Evolutionary conservation across 1,284 basidiomycete species (phyloP), one percentile per base, ranked within the genome.

Genomic region (Cryptococcus sp.): DNA sequence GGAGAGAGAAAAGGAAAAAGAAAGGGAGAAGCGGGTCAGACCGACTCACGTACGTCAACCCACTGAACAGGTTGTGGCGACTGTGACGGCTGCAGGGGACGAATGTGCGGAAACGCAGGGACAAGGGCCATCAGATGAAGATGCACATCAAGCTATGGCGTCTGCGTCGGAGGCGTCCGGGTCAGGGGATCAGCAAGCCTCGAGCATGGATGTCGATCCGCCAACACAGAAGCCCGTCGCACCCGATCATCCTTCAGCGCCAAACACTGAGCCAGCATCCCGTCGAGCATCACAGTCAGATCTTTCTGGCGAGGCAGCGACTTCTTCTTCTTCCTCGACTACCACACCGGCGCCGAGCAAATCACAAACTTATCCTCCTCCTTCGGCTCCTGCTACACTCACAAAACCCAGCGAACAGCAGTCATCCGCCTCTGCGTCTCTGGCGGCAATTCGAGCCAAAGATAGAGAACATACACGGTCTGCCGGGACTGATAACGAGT

Each of bases 181-280:
- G 23, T n/a, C 23, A 17, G 34, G 16, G 17, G 47, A 38, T 5
- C 3, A 34, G 47, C 19, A 38, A 5, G 47, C 4, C 7, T 19
- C 23, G 13, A 7, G 16, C 17, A 49, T 49, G 47, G 25, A 49
- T 15, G 47, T 49, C 16, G 47, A 49, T 37, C 3, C 17, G 13
- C 10, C 17, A n/a, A 23, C 29, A 11, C 51, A 52, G 17, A 40
- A 40, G 23, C 41, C 51, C 19, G 8, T 52, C 1, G 51, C 51
- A 26, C 51, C 51, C 3, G 51, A 52, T 34, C 51, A 52, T 46
- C 51, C 51, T 13, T 52, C 51, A 1, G 41, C 23, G 34, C 22
- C 51, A 17, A 52, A 52, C 16, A 45, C 23, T 2, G 51, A 40
- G 22, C 51, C 51, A 10, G 6, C 41, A 44, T 45, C 51, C 3